Evolutionary conservation across 768 basidiomycete species (phyloP).

Genomic region (Sistotremastrum niveocremeum): DNA sequence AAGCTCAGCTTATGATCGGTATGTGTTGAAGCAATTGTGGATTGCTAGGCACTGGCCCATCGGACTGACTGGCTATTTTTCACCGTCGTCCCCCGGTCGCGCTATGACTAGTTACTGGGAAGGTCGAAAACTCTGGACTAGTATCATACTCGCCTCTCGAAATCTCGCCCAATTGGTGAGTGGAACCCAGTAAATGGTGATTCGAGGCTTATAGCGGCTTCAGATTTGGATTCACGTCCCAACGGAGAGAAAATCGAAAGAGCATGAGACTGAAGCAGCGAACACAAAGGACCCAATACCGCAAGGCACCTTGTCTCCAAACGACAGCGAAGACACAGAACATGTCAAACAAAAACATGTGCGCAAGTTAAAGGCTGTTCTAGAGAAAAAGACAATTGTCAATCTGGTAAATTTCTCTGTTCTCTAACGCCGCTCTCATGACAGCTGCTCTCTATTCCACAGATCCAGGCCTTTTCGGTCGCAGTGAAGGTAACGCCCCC

Average conservation of each 20-base stretch:
- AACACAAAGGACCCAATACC: conserved; percentile 17
- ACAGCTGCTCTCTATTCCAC: background rate
- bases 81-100: background rate
- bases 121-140: conserved; percentile 60
- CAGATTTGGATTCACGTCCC: conserved; percentile 49
- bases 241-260: conserved; percentile 22
- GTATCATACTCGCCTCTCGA: conserved; percentile 40
- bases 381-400: conserved; percentile 67
- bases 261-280: conserved; percentile 8
- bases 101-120: conserved; percentile 39
- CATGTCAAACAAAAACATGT: background rate
- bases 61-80: background rate
- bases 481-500: conserved; percentile 39
- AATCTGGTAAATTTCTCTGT: conserved; percentile 34
- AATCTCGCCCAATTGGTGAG: conserved; percentile 46
- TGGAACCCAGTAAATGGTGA: conserved; percentile 7
- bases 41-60: background rate
- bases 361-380: conserved; percentile 25
- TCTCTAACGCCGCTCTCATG: background rate
- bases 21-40: conserved; percentile 9
- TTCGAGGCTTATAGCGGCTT: background rate
- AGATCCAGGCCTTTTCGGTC: conserved; percentile 59
- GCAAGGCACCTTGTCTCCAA: background rate
- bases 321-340: background rate
- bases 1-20: conserved; percentile 58